Evolutionary conservation across 495 filamentous ascomycete genomes (phyloP), one percentile per base, ranked within the genome.

Genomic region (Penicillium flavigenum): DNA sequence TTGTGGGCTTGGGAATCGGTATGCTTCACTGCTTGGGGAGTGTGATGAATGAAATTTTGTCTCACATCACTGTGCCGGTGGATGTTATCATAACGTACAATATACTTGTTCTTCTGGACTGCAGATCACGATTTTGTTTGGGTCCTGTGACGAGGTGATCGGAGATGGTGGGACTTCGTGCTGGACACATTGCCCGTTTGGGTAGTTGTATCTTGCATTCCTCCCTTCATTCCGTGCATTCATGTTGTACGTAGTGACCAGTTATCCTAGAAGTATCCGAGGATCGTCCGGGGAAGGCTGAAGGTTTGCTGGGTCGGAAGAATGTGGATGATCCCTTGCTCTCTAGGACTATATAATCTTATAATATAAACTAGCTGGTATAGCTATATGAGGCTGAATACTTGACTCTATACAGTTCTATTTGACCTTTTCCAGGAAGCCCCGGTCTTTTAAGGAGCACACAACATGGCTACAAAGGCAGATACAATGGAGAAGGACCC

Each of bases 1-100:
- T 22, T 73, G 70, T 48, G 63, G 72, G 22, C 52, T 70, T 54
- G 69, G 69, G n/a, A 72, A 72, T 57, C 65, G 67, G 63, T 72
- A 72, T 68, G 65, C 61, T 26, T 67, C 58, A 10, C 47, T 69
- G 48, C 32, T 63, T 52, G 64, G 56, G 16, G 54, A 62, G 54
- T 42, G 29, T 26, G 52, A 47, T 38, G 49, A 47, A 17, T 39
- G 47, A 59, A 59, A 43, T 36, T 43, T 16, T 67, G 48, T 55
- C 42, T 49, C 53, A 51, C 19, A 12, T 17, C 47, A 49, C 24
- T 44, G n/a, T 53, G 34, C 16, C 2, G n/a, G n/a, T 17, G 16
- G 36, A n/a, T 39, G 6, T n/a, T 17, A 38, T 39, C 36, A 39
- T 39, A 39, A 17, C 9, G 11, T 44, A 24, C 38, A 51, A 54